Conservation (phyloP, 345 rosid species). For the Hypericum perforatum region DNA sequence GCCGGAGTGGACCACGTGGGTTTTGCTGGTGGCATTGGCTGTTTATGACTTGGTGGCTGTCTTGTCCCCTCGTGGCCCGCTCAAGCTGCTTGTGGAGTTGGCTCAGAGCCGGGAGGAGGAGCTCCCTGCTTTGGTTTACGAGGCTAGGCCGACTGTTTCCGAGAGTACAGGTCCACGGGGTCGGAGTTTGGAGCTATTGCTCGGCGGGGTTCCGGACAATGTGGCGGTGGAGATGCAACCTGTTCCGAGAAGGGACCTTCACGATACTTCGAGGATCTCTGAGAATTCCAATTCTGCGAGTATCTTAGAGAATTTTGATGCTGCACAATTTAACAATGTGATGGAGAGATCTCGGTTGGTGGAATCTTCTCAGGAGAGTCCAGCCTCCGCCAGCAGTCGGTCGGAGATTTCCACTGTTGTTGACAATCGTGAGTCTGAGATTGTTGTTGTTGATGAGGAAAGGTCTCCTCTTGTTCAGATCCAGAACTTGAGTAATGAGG, state of each 20-base stretch:
- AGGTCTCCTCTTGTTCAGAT: conserved; percentile 76
- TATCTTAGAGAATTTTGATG: conserved; percentile 24
- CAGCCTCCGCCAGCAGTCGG: conserved; percentile 32
- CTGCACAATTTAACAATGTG: conserved; percentile 30
- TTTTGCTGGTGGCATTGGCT: conserved; percentile 75
- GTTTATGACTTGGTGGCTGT: conserved; percentile 86
- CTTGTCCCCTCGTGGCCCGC: conserved; percentile 96
- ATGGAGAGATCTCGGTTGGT: conserved; percentile 45
- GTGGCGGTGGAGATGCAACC: conserved; percentile 75
- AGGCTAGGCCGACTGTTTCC: conserved; percentile 78
- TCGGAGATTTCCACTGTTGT: conserved; percentile 40
- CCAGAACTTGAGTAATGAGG: conserved; percentile 34
- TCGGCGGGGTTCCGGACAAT: conserved; percentile 53
- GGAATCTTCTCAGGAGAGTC: conserved; percentile 29
- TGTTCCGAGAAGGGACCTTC: conserved; percentile 23
- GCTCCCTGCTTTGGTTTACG: conserved; percentile 89
- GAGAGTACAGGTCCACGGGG: conserved; percentile 28
- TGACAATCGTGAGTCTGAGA: conserved; percentile 32
- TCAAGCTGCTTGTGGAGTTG: conserved; percentile 77
- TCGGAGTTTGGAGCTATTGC: conserved; percentile 47
- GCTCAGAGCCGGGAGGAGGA: conserved; percentile 88
- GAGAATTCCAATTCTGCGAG: conserved; percentile 22
- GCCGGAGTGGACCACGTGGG: conserved; percentile 98
- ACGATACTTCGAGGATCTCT: conserved; percentile 20
- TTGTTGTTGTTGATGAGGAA: conserved; percentile 44